A percentile compares a stretch with the other conserved stretches of the same genome.
These are phyloP conservation scores for Sporothrix inflata DNA, from an alignment of 2,329 filamentous ascomycete species.

Conservation along the genomic window DNA sequence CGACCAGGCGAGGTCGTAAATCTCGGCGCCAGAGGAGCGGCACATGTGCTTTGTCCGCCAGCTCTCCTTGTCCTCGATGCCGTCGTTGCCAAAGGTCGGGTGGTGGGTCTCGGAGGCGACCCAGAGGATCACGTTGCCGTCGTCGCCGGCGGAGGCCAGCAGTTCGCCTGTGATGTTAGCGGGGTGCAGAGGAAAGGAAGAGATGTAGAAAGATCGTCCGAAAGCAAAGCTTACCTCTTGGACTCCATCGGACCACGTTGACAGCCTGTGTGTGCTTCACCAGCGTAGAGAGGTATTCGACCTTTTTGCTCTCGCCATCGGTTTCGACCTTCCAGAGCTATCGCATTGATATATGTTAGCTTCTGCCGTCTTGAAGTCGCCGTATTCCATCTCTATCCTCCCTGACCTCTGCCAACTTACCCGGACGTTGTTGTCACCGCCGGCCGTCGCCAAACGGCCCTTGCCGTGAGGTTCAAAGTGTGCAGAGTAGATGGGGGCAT, in stretches of 20 bases:
- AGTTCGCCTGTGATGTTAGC: slow-evolving; percentile 69
- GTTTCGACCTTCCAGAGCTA: slow-evolving; percentile 90
- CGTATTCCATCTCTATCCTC: not conserved
- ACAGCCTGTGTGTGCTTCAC: slow-evolving; percentile 95
- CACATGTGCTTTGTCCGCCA: slow-evolving; percentile 99
- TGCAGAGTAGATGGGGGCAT: slow-evolving; percentile 93
- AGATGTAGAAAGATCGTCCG: not conserved
- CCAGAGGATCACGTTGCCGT: slow-evolving; percentile 97
- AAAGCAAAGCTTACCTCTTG: slow-evolving; percentile 67
- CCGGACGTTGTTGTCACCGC: slow-evolving; percentile 95
- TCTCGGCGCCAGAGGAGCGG: slow-evolving; percentile 89
- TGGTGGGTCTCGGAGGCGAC: slow-evolving; percentile 79
- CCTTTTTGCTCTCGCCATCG: slow-evolving; percentile 82
- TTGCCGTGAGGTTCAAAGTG: slow-evolving; percentile 95
- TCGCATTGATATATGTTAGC: slow-evolving; percentile 1
- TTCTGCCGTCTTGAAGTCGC: not conserved
- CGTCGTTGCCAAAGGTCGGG: slow-evolving; percentile 77
- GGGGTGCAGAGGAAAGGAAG: not conserved
- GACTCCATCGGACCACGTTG: slow-evolving; percentile 95
- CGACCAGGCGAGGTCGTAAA: slow-evolving; percentile 98
- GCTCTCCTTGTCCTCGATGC: slow-evolving; percentile 89
- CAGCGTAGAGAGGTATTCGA: slow-evolving; percentile 89
- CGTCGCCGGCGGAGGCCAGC: slow-evolving; percentile 92
- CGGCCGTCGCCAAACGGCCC: slow-evolving; percentile 87
- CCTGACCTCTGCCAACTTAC: slow-evolving; percentile 54